Evolutionary conservation across 2,329 filamentous ascomycete genomes (phyloP), one percentile per base, ranked within the genome.

Genomic region (Fusarium sp.): DNA sequence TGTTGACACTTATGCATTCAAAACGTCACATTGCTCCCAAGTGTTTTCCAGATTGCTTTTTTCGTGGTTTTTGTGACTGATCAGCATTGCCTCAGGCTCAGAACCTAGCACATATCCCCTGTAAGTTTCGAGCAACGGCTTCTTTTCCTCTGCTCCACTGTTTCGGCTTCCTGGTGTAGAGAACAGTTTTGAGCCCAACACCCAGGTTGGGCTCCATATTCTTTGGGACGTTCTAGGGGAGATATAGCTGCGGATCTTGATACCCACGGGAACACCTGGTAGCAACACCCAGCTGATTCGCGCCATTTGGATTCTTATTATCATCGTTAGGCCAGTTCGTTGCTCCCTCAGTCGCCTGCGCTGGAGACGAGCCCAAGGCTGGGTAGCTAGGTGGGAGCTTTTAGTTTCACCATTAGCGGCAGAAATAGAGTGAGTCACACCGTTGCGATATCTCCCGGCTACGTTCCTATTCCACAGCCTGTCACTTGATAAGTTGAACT

Each of bases 241-340:
- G 32, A 0, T 35, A 15, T 35, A 35, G 32, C 14, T 15, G 17
- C 14, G 32, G 32, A 1, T 35, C 38, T 39, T 13, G 22, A n/a
- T 42, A 8, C 22, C 9, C 5, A 42, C 39, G n/a, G 3, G 22
- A 15, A n/a, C 13, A 15, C 10, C 22, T n/a, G 0, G 6, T 9
- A 6, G 22, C 2, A n/a, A 42, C 5, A n/a, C 8, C 6, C 39
- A 42, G 22, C 39, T n/a, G 39, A 10, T n/a, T n/a, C 39, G 39
- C 22, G 22, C 13, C 13, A 10, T 1, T 15, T 14, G 13, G 13
- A n/a, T 42, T 42, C 22, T 14, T n/a, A 14, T 42, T 2, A 6
- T 6, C 1, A n/a, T n/a, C 0, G 4, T 28, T 0, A 11, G 2
- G 24, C 8, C 18, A 14, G 6, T 9, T 11, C 44, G 9, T 8